Evolutionary conservation across 371 early-diverging fungal genomes (phyloP), one percentile per base, ranked within the genome.

Genomic region (Syncephalis fuscata): DNA sequence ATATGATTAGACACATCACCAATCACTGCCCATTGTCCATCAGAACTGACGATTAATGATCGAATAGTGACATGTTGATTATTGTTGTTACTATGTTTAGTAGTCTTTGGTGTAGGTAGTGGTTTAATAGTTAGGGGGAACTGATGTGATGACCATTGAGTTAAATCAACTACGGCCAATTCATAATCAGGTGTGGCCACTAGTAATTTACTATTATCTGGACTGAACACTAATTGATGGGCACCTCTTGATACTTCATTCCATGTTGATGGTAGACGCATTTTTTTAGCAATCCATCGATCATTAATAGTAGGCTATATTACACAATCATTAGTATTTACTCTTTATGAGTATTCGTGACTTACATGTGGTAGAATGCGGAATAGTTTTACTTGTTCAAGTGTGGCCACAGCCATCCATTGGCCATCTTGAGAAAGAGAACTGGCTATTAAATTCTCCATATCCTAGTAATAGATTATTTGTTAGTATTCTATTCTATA

Each of bases 381-480:
- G 67, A 85, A 88, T 4, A 91, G 59, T 53, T 75, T 70, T 21
- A 81, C 67, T 48, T 70, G 64, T 44, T 83, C 76, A 17, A 80
- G 72, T 56, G 88, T 87, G 20, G 90, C 75, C 3, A 80, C 80
- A 2, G 83, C 86, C 50, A 94, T 74, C 80, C 88, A 85, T 11
- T 68, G 57, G 3, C 88, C 92, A 59, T 89, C 75, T 49, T 76
- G 69, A 15, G 95, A 89, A 15, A 94, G 67, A 1, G 82, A 74
- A 50, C 79, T 71, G 25, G 83, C 70, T 3, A 75, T 72, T 36
- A 84, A 66, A 57, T 84, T 77, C 37, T 66, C 64, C 9, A 66
- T 73, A 24, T 65, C 36, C 51, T 51, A 47, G 26, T 20, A 32
- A 32, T n/a, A n/a, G 11, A 7, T 11, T 32, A 32, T 32, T 4